These are phyloP conservation scores for Pythium biforme DNA, from an alignment of 352 stramenopile species.

Conservation along the genomic window DNA sequence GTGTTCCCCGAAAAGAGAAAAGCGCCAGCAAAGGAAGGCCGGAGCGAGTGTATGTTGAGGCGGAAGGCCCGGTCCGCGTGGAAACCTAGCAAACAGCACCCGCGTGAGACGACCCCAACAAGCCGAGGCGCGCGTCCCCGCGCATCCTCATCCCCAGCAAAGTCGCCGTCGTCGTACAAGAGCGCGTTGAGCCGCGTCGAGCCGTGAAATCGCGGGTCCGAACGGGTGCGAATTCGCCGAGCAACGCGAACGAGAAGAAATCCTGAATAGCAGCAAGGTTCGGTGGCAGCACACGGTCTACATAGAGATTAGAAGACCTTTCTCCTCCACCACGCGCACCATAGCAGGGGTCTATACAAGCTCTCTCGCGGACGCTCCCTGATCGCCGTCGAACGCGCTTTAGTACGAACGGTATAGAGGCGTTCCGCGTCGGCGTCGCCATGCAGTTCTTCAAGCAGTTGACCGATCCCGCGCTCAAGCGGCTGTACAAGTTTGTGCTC, in stretches of 20 bases:
- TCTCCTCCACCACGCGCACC: neutral
- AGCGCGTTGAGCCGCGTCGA: constrained; percentile 4
- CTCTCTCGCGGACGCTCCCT: too few relatives aligned
- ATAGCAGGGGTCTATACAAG: too few relatives aligned
- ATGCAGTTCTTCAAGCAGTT: constrained; percentile 89
- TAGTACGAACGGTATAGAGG: too few relatives aligned
- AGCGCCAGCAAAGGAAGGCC: neutral
- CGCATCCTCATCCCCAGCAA: neutral
- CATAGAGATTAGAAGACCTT: constrained; percentile 2
- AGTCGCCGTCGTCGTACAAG: neutral
- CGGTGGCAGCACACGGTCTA: neutral
- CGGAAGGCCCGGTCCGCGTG: neutral
- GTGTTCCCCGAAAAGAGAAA: constrained; percentile 24
- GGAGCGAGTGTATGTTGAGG: constrained; percentile 19
- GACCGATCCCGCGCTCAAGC: constrained; percentile 87
- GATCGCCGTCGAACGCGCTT: too few relatives aligned
- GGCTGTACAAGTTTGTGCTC: constrained; percentile 90
- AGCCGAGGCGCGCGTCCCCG: too few relatives aligned
- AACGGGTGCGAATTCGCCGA: constrained; percentile 9
- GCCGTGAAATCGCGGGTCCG: neutral
- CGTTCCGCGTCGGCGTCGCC: neutral
- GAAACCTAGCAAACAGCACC: too few relatives aligned
- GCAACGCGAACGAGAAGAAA: neutral
- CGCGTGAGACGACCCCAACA: too few relatives aligned
- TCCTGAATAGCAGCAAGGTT: too few relatives aligned